Evolutionary conservation across 108 stramenopile genomes (phyloP).

Genomic region (Schizochytrium sp.): DNA sequence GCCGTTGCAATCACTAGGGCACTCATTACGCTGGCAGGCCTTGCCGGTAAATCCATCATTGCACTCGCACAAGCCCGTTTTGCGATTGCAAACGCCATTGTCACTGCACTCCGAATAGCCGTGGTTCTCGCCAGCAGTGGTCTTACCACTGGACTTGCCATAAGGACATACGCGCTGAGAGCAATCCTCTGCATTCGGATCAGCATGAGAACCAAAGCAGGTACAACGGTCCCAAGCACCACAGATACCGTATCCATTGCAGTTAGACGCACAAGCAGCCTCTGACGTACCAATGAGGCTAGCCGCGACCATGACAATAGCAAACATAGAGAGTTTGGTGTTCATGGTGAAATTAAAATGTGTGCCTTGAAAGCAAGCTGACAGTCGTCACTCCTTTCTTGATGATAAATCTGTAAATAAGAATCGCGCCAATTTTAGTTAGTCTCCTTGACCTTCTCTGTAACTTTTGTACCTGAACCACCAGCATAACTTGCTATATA

Average conservation of each 20-base stretch:
- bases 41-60: conserved; percentile 75
- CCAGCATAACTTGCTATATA: no score
- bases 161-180: conserved; percentile 42
- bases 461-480: no score
- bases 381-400: not conserved
- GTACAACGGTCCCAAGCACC: conserved; percentile 1
- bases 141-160: conserved; percentile 38
- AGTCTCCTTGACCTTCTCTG: no score
- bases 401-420: not conserved
- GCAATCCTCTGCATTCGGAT: conserved; percentile 34
- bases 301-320: not conserved
- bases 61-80: conserved; percentile 76
- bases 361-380: not conserved
- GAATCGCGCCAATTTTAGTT: not conserved
- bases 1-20: conserved; percentile 77
- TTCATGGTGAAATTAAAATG: not conserved
- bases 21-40: conserved; percentile 78
- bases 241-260: conserved; percentile 65
- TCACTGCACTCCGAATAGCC: conserved; percentile 60
- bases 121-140: conserved; percentile 24
- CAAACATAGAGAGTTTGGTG: not conserved
- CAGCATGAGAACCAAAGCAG: not conserved
- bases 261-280: conserved; percentile 31
- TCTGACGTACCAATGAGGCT: not conserved
- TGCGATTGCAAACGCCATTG: conserved; percentile 71